phyloP scores from a whole-genome alignment of 768 basidiomycete genomes.

The Amanita pseudoporphyria region DNA sequence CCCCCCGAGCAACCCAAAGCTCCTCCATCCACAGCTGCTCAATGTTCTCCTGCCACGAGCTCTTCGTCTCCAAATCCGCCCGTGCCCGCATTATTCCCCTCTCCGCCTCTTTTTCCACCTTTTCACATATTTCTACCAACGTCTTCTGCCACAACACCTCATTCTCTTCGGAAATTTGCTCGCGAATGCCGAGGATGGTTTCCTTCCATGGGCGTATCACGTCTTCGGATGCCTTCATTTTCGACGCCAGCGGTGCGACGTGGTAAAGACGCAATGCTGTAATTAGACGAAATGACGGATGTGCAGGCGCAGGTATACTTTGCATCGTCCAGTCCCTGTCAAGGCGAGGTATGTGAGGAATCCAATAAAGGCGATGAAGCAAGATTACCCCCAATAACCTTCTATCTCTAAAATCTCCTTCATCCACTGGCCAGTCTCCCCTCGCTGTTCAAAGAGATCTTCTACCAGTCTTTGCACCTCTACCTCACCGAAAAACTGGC shows the following conservation, averaged over 20 bases:
- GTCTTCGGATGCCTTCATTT: conserved; percentile 14
- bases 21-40: conserved; percentile 55
- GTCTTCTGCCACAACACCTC: conserved; percentile 4
- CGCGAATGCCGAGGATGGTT: conserved; percentile 30
- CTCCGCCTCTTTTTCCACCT: conserved; percentile 9
- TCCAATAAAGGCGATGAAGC: not conserved
- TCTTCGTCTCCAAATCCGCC: conserved; percentile 11
- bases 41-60: conserved; percentile 30
- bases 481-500: conserved; percentile 40
- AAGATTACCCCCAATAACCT: conserved; percentile 78
- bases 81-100: conserved; percentile 3
- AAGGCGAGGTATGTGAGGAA: conserved; percentile 1
- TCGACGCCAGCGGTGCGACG: conserved; percentile 24
- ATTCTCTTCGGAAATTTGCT: conserved; percentile 11
- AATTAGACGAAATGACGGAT: conserved; percentile 77
- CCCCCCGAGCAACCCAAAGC: conserved; percentile 34
- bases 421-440: conserved; percentile 32
- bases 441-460: conserved; percentile 36
- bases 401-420: conserved; percentile 44
- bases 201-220: conserved; percentile 28
- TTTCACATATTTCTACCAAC: conserved; percentile 24
- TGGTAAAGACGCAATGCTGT: conserved; percentile 61
- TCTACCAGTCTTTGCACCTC: conserved; percentile 50
- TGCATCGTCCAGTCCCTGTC: conserved; percentile 77
- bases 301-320: conserved; percentile 43